These are phyloP conservation scores for Melanogaster broomeanus DNA, from an alignment of 768 basidiomycete species.

Conservation along the genomic window DNA sequence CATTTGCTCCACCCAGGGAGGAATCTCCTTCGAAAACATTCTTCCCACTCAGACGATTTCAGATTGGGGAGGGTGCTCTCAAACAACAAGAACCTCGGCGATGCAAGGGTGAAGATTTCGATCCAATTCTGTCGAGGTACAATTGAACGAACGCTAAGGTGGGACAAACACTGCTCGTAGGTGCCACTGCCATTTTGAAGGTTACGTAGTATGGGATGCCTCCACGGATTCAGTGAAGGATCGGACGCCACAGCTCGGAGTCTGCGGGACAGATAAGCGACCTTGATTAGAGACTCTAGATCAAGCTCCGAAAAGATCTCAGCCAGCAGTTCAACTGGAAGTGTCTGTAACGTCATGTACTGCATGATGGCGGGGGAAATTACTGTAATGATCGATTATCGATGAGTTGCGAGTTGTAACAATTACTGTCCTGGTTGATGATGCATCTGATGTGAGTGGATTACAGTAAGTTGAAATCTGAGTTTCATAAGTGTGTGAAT, in stretches of 20 bases:
- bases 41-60: conserved; percentile 68
- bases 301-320: conserved; percentile 72
- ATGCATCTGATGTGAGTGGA: too few species aligned
- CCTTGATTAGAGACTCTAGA: conserved; percentile 55
- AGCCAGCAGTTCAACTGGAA: conserved; percentile 79
- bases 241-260: conserved; percentile 63
- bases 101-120: conserved; percentile 67
- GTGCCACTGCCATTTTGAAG: conserved; percentile 43
- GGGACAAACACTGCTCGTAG: conserved; percentile 54
- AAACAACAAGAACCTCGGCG: conserved; percentile 63
- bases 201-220: conserved; percentile 63
- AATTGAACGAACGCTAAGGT: conserved; percentile 60
- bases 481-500: too few species aligned
- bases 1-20: conserved; percentile 75
- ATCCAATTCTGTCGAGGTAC: conserved; percentile 83
- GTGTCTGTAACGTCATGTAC: conserved; percentile 38
- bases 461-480: too few species aligned
- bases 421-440: too few species aligned
- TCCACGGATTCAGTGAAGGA: conserved; percentile 72
- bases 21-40: conserved; percentile 70
- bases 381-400: not conserved
- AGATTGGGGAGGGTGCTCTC: conserved; percentile 71
- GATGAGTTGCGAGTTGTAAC: too few species aligned
- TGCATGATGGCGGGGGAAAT: not conserved
- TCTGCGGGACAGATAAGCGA: conserved; percentile 62